Evolutionary conservation across 306 rosid species (phyloP).

Genomic region (Casuarina glauca): DNA sequence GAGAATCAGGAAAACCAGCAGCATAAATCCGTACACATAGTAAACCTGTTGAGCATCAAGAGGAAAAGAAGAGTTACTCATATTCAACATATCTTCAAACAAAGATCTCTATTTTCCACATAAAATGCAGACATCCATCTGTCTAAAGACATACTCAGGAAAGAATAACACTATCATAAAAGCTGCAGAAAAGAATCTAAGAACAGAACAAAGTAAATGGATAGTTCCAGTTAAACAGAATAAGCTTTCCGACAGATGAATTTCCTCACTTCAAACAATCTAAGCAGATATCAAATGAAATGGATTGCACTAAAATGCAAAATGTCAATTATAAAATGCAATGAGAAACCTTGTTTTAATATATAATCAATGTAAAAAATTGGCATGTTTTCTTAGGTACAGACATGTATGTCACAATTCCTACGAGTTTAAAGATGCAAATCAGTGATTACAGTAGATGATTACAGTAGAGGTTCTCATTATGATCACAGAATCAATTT

Average conservation of each 20-base stretch:
- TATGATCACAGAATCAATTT: neutral
- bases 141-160: slow-evolving; percentile 12
- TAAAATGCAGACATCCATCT: slow-evolving; percentile 10
- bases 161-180: neutral
- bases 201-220: neutral
- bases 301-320: neutral
- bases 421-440: neutral
- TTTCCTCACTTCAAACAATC: neutral
- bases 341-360: neutral
- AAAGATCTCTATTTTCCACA: slow-evolving; percentile 7
- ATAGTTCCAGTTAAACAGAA: neutral
- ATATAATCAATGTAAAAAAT: neutral
- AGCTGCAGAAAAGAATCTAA: neutral
- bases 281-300: neutral
- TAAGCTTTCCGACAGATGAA: neutral
- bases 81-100: slow-evolving; percentile 9
- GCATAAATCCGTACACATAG: slow-evolving; percentile 98
- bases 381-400: neutral
- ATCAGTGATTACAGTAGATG: neutral
- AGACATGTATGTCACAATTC: neutral
- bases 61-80: slow-evolving; percentile 28
- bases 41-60: slow-evolving; percentile 76
- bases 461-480: no score
- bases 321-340: neutral
- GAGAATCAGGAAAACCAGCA: slow-evolving; percentile 93